Evolutionary conservation across 352 stramenopile species (phyloP), one percentile per base, ranked within the genome.

Genomic region (Lagenidium giganteum): DNA sequence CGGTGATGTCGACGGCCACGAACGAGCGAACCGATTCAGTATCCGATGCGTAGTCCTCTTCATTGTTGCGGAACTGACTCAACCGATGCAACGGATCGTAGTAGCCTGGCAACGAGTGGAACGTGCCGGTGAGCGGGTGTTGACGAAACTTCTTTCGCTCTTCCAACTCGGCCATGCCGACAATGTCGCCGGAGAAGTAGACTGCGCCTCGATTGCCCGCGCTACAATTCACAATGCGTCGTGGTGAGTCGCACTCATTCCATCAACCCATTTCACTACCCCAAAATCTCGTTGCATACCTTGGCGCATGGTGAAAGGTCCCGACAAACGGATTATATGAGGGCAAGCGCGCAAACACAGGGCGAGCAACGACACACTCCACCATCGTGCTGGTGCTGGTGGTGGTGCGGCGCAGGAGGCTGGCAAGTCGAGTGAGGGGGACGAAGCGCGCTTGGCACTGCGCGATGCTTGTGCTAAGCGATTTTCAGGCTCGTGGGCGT

Each of bases 301-400:
- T 94, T 28, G 83, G 83, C n/a, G 83, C 83, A 54, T 95, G 81
- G 48, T 95, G 83, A 60, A 95, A 95, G 18, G 82, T 93, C 64
- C 83, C 83, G 24, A 95, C 79, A 37, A 89, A 95, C 39, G 83
- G 83, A 59, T 95, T 95, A 58, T 93, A 92, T 27, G 80, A 80
- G 28, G 83, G 82, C 42, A 95, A 64, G 22, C 81, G 74, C 33
- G 81, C 83, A 54, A 90, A 94, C 46, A 94, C 77, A 46, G 82
- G 82, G 55, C 62, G 71, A 42, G 73, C 48, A 22, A 68, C 44
- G 37, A 81, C 30, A 30, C 61, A 72, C 27, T 71, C 64, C 29
- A 37, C 47, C 46, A 70, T 74, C 22, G 7, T 35, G 9, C 18
- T 13, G 14, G 11, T 31, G 13, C 23, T 30, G 27, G 39, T 27